phyloP scores from a whole-genome alignment of 192 early-diverging fungal species.

The Linnemannia elongata region DNA sequence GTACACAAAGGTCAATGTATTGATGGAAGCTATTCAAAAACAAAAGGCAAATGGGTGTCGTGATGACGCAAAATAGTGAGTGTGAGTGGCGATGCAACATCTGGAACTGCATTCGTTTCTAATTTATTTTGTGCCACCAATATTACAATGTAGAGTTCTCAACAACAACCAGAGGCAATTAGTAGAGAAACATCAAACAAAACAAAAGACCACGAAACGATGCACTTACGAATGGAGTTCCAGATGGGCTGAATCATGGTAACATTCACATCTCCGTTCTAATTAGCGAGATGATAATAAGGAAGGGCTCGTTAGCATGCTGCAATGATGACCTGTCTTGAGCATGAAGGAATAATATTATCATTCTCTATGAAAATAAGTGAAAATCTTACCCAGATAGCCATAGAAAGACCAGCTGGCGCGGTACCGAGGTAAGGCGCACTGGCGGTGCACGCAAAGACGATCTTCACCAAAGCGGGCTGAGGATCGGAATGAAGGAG shows the following conservation, averaged over 20 bases:
- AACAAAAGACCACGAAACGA: not conserved
- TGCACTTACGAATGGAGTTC: conserved; percentile 27
- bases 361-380: not conserved
- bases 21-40: conserved; percentile 34
- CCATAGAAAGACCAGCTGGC: conserved; percentile 21
- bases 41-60: not conserved
- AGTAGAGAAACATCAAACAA: not conserved
- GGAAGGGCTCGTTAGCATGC: not conserved
- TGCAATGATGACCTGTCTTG: no score
- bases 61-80: not conserved
- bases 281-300: not conserved
- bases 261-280: conserved; percentile 23
- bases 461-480: not conserved
- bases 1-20: conserved; percentile 43
- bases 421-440: not conserved
- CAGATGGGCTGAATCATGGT: conserved; percentile 19
- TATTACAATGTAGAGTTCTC: not conserved
- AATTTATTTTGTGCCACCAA: not conserved
- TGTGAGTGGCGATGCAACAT: not conserved
- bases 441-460: conserved; percentile 14
- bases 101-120: not conserved
- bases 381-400: conserved; percentile 30
- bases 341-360: not conserved
- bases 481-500: not conserved
- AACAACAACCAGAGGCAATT: not conserved